phyloP scores from a whole-genome alignment of 2,329 filamentous ascomycete species.

The Arthrinium puccinioides region DNA sequence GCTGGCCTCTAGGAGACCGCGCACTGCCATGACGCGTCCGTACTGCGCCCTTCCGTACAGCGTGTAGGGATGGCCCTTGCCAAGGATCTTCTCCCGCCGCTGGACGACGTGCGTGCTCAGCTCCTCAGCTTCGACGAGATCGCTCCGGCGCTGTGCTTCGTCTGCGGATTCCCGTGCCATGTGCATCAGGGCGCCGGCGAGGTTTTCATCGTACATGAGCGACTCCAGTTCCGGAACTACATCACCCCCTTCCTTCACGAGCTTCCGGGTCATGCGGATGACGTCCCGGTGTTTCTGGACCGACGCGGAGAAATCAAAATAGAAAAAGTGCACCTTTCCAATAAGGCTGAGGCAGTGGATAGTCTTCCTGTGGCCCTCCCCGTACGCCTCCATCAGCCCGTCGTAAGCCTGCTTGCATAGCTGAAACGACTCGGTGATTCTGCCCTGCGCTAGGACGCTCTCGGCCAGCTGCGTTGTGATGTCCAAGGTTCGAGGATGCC shows the following conservation, averaged over 20 bases:
- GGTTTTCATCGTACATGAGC: slow-evolving; percentile 4
- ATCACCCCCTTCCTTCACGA: not conserved
- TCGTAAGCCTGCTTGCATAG: slow-evolving; percentile 4
- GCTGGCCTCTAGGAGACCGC: not conserved
- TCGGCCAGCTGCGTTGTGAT: slow-evolving; percentile 2
- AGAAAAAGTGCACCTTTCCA: slow-evolving; percentile 2
- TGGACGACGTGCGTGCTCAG: slow-evolving; percentile 7
- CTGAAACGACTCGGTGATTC: slow-evolving; percentile 2
- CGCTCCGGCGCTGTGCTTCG: not conserved
- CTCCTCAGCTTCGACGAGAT: slow-evolving; percentile 5
- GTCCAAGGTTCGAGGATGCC: slow-evolving; percentile 1
- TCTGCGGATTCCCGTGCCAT: not conserved
- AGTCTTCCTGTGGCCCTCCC: slow-evolving; percentile 1
- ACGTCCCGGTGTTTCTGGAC: not conserved
- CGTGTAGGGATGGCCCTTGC: slow-evolving; percentile 10
- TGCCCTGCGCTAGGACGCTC: slow-evolving; percentile 1
- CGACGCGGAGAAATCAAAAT: slow-evolving; percentile 3
- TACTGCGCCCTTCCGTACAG: slow-evolving; percentile 7
- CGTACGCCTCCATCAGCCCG: slow-evolving; percentile 2
- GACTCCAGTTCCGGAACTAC: not conserved
- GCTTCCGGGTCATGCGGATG: not conserved
- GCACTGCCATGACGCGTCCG: slow-evolving; percentile 3
- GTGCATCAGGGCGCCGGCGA: slow-evolving; percentile 5
- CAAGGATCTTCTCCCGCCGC: slow-evolving; percentile 6
- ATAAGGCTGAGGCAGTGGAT: slow-evolving; percentile 3